Conservation (phyloP, 352 stramenopile genomes). For the Nothophytophthora sp. region DNA sequence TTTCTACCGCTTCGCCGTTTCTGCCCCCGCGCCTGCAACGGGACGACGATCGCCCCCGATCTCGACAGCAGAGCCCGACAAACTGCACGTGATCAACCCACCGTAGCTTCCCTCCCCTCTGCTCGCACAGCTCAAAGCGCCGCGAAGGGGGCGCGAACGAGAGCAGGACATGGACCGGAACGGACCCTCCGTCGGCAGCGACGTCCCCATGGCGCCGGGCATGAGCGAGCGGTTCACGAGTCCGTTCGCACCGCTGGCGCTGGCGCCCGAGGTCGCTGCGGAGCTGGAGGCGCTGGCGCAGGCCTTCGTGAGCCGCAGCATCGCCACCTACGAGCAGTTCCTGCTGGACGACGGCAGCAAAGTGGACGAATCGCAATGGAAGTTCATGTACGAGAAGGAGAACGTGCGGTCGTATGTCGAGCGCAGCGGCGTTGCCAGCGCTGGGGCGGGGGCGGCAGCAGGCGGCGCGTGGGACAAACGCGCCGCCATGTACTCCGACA, state of each 20-base stretch:
- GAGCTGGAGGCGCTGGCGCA: slow-evolving; percentile 27
- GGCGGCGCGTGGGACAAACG: slow-evolving; percentile 12
- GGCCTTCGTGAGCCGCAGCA: slow-evolving; percentile 25
- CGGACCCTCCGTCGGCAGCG: too few relatives aligned
- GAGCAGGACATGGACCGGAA: too few relatives aligned
- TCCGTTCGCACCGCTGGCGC: slow-evolving; percentile 37
- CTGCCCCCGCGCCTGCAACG: too few relatives aligned
- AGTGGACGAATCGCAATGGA: slow-evolving; percentile 33
- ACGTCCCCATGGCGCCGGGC: background rate
- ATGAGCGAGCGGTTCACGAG: slow-evolving; percentile 23
- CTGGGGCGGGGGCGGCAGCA: slow-evolving; percentile 9
- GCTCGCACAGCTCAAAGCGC: too few relatives aligned
- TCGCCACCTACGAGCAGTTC: slow-evolving; percentile 33
- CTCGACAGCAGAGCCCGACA: too few relatives aligned
- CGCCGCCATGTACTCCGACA: slow-evolving; percentile 9
- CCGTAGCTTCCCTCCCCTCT: too few relatives aligned
- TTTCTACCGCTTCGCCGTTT: too few relatives aligned
- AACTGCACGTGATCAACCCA: too few relatives aligned
- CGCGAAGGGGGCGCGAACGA: too few relatives aligned
- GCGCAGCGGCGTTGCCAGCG: too few relatives aligned
- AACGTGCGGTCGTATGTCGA: slow-evolving; percentile 28
- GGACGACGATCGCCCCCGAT: too few relatives aligned
- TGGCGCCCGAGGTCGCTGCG: slow-evolving; percentile 12
- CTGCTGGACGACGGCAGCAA: slow-evolving; percentile 25
- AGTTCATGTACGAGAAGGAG: slow-evolving; percentile 26